These are phyloP conservation scores for Pseudohyphozyma bogoriensis DNA, from an alignment of 768 basidiomycete genomes.

Conservation along the genomic window DNA sequence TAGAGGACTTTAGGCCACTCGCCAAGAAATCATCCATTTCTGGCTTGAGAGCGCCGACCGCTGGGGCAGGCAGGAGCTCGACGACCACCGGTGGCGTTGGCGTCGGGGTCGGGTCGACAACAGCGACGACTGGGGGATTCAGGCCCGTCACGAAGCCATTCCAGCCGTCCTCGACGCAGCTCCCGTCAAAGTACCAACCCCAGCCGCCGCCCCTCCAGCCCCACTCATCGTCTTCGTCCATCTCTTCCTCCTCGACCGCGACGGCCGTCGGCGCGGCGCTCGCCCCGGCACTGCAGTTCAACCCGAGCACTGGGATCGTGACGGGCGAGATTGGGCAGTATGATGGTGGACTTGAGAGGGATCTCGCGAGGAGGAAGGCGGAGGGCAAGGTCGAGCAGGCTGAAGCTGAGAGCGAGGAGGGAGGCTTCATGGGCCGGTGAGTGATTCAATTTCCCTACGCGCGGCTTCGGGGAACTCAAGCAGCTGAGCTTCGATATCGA, in stretches of 20 bases:
- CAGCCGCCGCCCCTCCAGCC: neutral
- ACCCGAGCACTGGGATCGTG: too few species aligned
- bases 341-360: constrained; percentile 91
- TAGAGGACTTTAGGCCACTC: too few species aligned
- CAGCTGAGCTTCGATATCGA: neutral
- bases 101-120: too few species aligned
- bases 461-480: too few species aligned
- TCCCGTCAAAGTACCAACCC: constrained; percentile 21
- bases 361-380: constrained; percentile 51
- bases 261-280: neutral
- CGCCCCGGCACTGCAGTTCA: neutral
- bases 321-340: constrained; percentile 59
- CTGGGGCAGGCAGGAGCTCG: too few species aligned
- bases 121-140: too few species aligned
- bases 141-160: neutral
- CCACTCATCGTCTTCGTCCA: neutral
- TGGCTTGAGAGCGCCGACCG: too few species aligned
- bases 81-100: too few species aligned
- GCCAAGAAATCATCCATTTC: too few species aligned
- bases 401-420: too few species aligned
- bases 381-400: constrained; percentile 62
- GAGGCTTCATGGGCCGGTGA: too few species aligned
- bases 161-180: neutral
- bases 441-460: too few species aligned
- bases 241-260: neutral